Evolutionary conservation across 106 monocot species (phyloP).

Genomic region (Platanthera guangdongensis): DNA sequence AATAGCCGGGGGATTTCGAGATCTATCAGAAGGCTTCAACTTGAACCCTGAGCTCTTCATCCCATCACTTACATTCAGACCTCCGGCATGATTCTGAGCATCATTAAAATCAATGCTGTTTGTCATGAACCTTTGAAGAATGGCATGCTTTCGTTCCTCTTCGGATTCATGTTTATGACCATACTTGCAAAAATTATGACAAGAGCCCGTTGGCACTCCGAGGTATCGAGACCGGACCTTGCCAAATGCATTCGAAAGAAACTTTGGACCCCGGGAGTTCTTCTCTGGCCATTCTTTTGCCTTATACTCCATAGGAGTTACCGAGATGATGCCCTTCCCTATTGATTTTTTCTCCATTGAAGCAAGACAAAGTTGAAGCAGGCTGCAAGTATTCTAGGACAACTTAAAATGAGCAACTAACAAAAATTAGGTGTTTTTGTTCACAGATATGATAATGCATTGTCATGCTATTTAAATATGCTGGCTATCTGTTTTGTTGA

Average conservation of each 20-base stretch:
- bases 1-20: background rate
- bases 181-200: slow-evolving; percentile 67
- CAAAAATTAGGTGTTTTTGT: background rate
- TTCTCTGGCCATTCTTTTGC: slow-evolving; percentile 5
- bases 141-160: slow-evolving; percentile 9
- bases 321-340: slow-evolving; percentile 3
- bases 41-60: slow-evolving; percentile 12
- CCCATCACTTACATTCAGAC: background rate
- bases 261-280: slow-evolving; percentile 11
- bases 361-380: slow-evolving; percentile 2
- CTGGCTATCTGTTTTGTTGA: too few relatives aligned
- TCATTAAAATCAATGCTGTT: background rate
- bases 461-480: too few relatives aligned
- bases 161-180: slow-evolving; percentile 33
- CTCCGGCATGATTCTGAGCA: background rate
- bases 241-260: slow-evolving; percentile 14
- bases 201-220: slow-evolving; percentile 38
- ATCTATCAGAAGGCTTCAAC: slow-evolving; percentile 1
- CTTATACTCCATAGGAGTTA: slow-evolving; percentile 3
- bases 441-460: too few relatives aligned
- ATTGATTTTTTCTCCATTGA: slow-evolving; percentile 6
- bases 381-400: background rate
- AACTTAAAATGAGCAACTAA: background rate
- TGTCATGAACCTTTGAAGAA: slow-evolving; percentile 1
- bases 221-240: slow-evolving; percentile 37